These are phyloP conservation scores for Rosa hybrid DNA, from an alignment of 331 rosid species.

Conservation along the genomic window DNA sequence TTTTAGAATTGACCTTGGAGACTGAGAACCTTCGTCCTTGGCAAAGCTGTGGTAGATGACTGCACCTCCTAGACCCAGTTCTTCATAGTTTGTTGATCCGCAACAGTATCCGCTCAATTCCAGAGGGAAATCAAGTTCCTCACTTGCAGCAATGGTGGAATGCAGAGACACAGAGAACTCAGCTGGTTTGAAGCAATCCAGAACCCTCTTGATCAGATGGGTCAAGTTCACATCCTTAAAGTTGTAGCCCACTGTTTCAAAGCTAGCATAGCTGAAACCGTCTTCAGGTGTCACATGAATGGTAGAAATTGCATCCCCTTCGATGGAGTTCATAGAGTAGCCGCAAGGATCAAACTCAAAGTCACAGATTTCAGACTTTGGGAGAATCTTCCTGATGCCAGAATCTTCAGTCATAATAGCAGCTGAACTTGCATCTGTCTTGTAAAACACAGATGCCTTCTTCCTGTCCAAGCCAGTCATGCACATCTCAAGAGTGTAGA, in stretches of 20 bases:
- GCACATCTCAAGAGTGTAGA: slow-evolving; percentile 82
- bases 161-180: slow-evolving; percentile 82
- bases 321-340: slow-evolving; percentile 83
- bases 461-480: slow-evolving; percentile 78
- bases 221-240: slow-evolving; percentile 38
- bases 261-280: slow-evolving; percentile 90
- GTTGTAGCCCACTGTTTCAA: slow-evolving; percentile 76
- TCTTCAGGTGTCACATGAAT: slow-evolving; percentile 94
- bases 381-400: slow-evolving; percentile 77
- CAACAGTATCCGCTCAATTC: slow-evolving; percentile 52
- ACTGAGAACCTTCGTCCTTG: slow-evolving; percentile 34
- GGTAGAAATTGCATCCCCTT: slow-evolving; percentile 74
- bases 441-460: slow-evolving; percentile 78
- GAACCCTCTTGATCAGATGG: slow-evolving; percentile 62
- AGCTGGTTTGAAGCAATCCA: slow-evolving; percentile 69
- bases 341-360: slow-evolving; percentile 94
- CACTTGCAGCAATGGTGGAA: slow-evolving; percentile 31
- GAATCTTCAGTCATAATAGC: slow-evolving; percentile 63
- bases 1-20: slow-evolving; percentile 75
- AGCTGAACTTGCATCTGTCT: slow-evolving; percentile 47
- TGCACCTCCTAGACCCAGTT: slow-evolving; percentile 61
- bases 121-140: slow-evolving; percentile 40
- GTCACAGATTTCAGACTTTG: slow-evolving; percentile 74
- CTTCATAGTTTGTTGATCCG: slow-evolving; percentile 44
- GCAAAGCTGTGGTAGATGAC: slow-evolving; percentile 50